These are phyloP conservation scores for Fusarium sp. DNA, from an alignment of 2,329 filamentous ascomycete genomes.

Conservation along the genomic window DNA sequence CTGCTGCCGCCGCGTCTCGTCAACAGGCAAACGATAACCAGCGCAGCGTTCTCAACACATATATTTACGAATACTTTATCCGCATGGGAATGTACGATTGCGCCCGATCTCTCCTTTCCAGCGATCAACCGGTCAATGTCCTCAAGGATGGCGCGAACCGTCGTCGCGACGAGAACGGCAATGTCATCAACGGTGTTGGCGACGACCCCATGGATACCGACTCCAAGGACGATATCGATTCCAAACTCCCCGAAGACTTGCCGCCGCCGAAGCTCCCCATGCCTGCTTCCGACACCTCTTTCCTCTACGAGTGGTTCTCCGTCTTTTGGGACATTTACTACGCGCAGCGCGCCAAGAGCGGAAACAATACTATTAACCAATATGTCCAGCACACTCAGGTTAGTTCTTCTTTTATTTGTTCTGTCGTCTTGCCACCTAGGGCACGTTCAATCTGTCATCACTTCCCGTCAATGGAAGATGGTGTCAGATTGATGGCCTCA, in stretches of 20 bases:
- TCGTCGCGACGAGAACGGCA: conserved; percentile 74
- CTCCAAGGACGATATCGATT: conserved; percentile 78
- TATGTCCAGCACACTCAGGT: conserved; percentile 86
- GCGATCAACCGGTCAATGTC: conserved; percentile 74
- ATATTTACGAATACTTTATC: conserved; percentile 92
- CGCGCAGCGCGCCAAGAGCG: conserved; percentile 79
- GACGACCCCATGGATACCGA: conserved; percentile 87
- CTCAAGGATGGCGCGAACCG: conserved; percentile 76
- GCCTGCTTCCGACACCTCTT: conserved; percentile 76
- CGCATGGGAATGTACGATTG: conserved; percentile 86
- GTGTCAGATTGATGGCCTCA: conserved; percentile 21
- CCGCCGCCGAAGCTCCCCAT: conserved; percentile 77
- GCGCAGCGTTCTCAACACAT: conserved; percentile 78
- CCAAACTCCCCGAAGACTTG: conserved; percentile 82
- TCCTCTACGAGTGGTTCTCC: conserved; percentile 97
- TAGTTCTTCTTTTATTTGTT: conserved; percentile 35
- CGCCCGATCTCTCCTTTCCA: conserved; percentile 77
- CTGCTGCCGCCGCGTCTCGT: conserved; percentile 47
- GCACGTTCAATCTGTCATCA: conserved; percentile 17
- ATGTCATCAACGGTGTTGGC: conserved; percentile 74
- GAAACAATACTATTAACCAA: conserved; percentile 72
- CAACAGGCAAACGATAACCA: conserved; percentile 59
- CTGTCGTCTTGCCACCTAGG: conserved; percentile 13
- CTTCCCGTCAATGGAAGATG: conserved; percentile 12
- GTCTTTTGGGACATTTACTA: conserved; percentile 97